Evolutionary conservation across 495 filamentous ascomycete genomes (phyloP).

Genomic region (Amphirosellinia nigrospora): DNA sequence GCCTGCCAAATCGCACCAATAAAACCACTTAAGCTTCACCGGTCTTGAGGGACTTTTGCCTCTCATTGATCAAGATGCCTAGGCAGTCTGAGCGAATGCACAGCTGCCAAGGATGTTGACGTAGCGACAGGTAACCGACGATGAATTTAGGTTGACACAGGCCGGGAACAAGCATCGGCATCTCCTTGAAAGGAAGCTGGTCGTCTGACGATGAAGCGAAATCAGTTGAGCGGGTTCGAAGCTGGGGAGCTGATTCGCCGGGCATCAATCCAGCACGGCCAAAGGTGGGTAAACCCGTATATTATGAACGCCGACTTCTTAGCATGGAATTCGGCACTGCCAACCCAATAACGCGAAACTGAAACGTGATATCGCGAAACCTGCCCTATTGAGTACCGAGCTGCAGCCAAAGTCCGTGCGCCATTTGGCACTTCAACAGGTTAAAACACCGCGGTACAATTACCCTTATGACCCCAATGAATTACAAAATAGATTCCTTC

Average conservation of each 20-base stretch:
- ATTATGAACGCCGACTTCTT: neutral
- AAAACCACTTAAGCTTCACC: neutral
- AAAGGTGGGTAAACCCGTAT: slow-evolving; percentile 13
- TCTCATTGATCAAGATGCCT: neutral
- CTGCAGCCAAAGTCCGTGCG: neutral
- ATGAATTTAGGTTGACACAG: slow-evolving; percentile 3
- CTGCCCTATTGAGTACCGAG: slow-evolving; percentile 4
- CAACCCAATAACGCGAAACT: slow-evolving; percentile 4
- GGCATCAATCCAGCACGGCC: neutral
- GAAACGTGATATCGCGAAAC: slow-evolving; percentile 7
- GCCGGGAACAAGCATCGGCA: neutral
- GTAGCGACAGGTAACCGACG: neutral
- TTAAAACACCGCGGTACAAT: slow-evolving; percentile 3
- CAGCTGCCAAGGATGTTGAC: neutral
- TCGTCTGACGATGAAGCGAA: neutral
- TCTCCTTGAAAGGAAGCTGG: slow-evolving; percentile 7
- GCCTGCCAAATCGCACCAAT: neutral
- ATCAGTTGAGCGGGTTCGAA: neutral
- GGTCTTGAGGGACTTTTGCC: neutral
- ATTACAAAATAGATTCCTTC: slow-evolving; percentile 10
- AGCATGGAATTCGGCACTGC: neutral
- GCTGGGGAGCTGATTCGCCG: slow-evolving; percentile 6
- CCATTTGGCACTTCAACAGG: neutral
- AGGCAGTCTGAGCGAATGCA: neutral
- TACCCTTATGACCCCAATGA: neutral